A percentile compares a stretch with the other conserved stretches of the same genome.
phyloP scores from a whole-genome alignment of 495 filamentous ascomycete species.

The Letharia columbiana region DNA sequence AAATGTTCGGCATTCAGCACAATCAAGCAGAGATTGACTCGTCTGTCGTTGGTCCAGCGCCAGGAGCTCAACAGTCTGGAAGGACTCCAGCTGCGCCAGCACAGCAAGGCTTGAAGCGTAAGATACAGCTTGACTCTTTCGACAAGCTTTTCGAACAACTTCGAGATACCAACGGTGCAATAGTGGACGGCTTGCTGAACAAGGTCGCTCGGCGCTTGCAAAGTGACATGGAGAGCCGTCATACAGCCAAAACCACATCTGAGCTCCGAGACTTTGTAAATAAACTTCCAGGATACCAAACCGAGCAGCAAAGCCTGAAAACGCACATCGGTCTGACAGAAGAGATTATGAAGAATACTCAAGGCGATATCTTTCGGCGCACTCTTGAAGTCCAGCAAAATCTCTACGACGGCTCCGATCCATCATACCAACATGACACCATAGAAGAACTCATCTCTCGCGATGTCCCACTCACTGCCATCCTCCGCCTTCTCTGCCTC shows the following conservation, averaged over 20 bases:
- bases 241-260: conserved; percentile 74
- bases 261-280: conserved; percentile 90
- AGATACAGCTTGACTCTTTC: conserved; percentile 79
- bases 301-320: conserved; percentile 84
- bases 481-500: conserved; percentile 79
- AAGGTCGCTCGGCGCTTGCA: conserved; percentile 83
- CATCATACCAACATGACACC: conserved; percentile 75
- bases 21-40: conserved; percentile 93
- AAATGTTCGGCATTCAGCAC: conserved; percentile 77
- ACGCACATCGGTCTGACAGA: conserved; percentile 87
- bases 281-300: conserved; percentile 84
- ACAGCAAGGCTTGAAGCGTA: conserved; percentile 68
- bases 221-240: conserved; percentile 81
- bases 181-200: conserved; percentile 80
- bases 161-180: conserved; percentile 89
- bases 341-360: conserved; percentile 87
- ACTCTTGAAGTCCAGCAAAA: conserved; percentile 92
- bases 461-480: conserved; percentile 63
- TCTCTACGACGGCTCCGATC: conserved; percentile 82
- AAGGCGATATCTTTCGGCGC: conserved; percentile 78
- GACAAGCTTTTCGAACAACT: conserved; percentile 86
- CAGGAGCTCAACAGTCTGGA: conserved; percentile 48
- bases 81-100: conserved; percentile 43
- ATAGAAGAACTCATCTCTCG: conserved; percentile 92
- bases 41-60: conserved; percentile 70